Conservation (phyloP, 768 basidiomycete genomes). For the Mycena crocata region DNA sequence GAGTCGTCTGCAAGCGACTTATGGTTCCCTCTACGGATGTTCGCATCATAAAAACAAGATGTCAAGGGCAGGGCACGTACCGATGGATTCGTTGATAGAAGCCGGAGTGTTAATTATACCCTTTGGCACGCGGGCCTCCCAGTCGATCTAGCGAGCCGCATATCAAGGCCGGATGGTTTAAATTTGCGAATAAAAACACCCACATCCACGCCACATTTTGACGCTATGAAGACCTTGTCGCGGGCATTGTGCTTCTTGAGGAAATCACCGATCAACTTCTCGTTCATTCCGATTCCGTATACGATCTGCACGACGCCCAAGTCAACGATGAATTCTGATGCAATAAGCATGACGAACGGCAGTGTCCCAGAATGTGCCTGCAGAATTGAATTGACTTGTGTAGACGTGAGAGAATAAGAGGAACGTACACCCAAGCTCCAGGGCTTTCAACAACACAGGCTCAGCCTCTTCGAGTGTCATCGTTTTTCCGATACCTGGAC, state of each 20-base stretch:
- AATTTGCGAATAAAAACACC: not conserved
- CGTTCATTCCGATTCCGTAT: not conserved
- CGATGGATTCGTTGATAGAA: not conserved
- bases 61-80: not conserved
- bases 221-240: not conserved
- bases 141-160: not conserved
- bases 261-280: not conserved
- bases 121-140: not conserved
- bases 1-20: not conserved
- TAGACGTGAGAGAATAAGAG: too few species aligned
- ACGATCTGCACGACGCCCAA: not conserved
- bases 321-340: not conserved
- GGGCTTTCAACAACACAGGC: not conserved
- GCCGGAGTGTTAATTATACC: not conserved
- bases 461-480: not conserved
- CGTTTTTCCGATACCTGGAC: not conserved
- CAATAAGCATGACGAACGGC: not conserved
- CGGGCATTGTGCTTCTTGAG: not conserved
- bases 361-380: not conserved
- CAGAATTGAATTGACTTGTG: too few species aligned
- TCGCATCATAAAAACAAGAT: not conserved
- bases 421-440: not conserved
- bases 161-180: not conserved
- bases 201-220: not conserved
- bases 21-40: not conserved